Base-by-base conservation (phyloP, 2,329 filamentous ascomycete genomes). In the Xylariaceae sp. region DNA sequence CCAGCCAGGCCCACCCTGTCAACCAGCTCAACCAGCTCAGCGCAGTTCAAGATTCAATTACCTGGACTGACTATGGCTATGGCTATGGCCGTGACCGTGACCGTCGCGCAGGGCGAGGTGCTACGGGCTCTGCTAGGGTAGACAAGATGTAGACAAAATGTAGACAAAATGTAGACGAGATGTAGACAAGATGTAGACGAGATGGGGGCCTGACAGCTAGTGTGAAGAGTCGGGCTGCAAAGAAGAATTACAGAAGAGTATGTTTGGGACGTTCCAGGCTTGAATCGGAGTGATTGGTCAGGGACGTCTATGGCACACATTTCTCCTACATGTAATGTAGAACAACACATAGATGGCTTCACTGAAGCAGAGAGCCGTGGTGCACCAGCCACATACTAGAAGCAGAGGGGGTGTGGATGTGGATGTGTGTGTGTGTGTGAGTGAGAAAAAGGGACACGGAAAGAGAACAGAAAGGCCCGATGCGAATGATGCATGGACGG, bases 21-120 rank as follows among this genome's bases (percentile, higher is more conserved):
- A 69, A 72, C 71, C 73, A 74, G 68, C 71, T 70, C 67, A 69
- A 72, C 71, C 73, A 74, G 68, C 71, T 70, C 73, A 73, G 71
- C 71, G 63, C 59, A 62, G 65, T 58, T 60, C 56, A 57, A 66
- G 61, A 62, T 64, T 62, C 60, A 64, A 65, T 19, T 61, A 64
- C 61, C 59, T 65, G 60, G 64, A 56, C 62, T 60, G 66, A 63
- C 62, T 60, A 19, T 19, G 19, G 19, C 19, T 19, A 19, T 19
- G 19, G 19, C 19, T 19, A 19, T 19, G 19, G 19, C 19, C 19
- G 19, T 19, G 19, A 19, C 19, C 19, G 19, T 19, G 19, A 19
- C 19, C 19, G 66, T 67, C 65, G 66, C 66, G 65, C 65, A 68
- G 63, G 63, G 66, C 65, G 62, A 67, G 60, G 62, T 56, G 60